Percentiles rank a stretch among this genome's conserved stretches.
Conservation (phyloP, 257 asterid genomes). For the Solanum chiquidenum region DNA sequence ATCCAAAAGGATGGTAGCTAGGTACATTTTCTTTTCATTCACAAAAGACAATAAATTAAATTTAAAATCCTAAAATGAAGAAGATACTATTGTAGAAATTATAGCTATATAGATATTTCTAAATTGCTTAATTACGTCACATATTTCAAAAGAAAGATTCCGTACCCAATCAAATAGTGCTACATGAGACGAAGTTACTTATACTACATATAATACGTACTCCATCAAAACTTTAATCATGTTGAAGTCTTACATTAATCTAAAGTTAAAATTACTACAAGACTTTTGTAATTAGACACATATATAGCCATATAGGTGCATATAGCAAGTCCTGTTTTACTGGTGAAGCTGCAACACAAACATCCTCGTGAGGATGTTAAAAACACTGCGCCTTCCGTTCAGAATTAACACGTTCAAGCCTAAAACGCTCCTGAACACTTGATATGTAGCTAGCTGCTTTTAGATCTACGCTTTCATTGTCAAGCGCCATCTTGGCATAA, state of each 20-base stretch:
- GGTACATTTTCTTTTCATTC: too few species aligned
- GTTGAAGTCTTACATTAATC: not conserved
- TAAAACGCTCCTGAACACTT: slow-evolving; percentile 45
- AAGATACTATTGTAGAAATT: not conserved
- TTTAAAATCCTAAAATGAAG: too few species aligned
- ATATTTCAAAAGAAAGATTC: not conserved
- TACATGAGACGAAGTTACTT: not conserved
- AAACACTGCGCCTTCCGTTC: slow-evolving; percentile 1
- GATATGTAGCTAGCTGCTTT: slow-evolving; percentile 46
- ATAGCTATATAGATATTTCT: not conserved
- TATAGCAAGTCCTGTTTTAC: not conserved
- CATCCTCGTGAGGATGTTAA: not conserved
- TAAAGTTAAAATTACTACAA: too few species aligned
- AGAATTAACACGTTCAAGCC: slow-evolving; percentile 26
- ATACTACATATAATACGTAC: not conserved
- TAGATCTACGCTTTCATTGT: slow-evolving; percentile 42
- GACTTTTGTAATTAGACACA: not conserved
- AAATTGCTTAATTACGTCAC: not conserved
- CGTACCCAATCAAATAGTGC: not conserved
- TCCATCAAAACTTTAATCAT: not conserved
- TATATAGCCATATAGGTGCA: not conserved
- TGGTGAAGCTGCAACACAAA: not conserved
- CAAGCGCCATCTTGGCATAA: slow-evolving; percentile 2
- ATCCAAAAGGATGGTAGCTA: not conserved
- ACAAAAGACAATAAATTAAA: not conserved